These are phyloP conservation scores for Przewalskia tangutica DNA, from an alignment of 257 asterid genomes.

Conservation along the genomic window DNA sequence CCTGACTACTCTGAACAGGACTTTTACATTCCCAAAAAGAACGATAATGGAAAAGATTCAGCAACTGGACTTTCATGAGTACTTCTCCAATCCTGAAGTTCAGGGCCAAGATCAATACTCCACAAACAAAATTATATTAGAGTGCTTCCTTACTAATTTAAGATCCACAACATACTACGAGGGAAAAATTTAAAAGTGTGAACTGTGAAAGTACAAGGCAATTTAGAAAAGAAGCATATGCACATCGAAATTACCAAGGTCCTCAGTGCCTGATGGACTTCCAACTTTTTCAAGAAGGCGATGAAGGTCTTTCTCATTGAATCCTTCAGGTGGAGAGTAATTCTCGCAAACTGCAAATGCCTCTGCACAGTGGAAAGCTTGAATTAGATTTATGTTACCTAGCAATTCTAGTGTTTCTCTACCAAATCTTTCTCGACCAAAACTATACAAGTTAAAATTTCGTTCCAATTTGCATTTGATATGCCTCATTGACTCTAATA, in stretches of 20 bases:
- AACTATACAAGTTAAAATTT: background rate
- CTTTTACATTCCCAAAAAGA: slow-evolving; percentile 8
- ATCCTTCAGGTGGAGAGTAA: slow-evolving; percentile 92
- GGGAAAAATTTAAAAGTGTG: background rate
- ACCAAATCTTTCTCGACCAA: background rate
- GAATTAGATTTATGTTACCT: background rate
- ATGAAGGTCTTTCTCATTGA: slow-evolving; percentile 73
- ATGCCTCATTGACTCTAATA: background rate
- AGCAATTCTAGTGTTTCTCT: background rate
- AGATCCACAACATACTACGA: background rate
- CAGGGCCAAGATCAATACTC: slow-evolving; percentile 18
- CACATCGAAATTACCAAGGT: slow-evolving; percentile 43
- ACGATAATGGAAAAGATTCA: slow-evolving; percentile 25
- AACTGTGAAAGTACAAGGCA: background rate
- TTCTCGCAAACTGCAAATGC: slow-evolving; percentile 95
- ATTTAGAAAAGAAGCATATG: background rate
- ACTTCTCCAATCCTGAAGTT: slow-evolving; percentile 19
- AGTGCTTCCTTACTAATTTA: background rate
- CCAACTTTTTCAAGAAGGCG: slow-evolving; percentile 89
- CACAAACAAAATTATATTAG: background rate
- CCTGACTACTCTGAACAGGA: slow-evolving; percentile 3
- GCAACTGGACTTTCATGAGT: slow-evolving; percentile 19
- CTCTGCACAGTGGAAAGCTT: slow-evolving; percentile 34
- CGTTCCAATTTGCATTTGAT: background rate
- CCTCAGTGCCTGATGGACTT: slow-evolving; percentile 90